A percentile compares a stretch with the other conserved stretches of the same genome.
These are phyloP conservation scores for Funneliformis geosporum DNA, from an alignment of 192 early-diverging fungal species.

Conservation along the genomic window DNA sequence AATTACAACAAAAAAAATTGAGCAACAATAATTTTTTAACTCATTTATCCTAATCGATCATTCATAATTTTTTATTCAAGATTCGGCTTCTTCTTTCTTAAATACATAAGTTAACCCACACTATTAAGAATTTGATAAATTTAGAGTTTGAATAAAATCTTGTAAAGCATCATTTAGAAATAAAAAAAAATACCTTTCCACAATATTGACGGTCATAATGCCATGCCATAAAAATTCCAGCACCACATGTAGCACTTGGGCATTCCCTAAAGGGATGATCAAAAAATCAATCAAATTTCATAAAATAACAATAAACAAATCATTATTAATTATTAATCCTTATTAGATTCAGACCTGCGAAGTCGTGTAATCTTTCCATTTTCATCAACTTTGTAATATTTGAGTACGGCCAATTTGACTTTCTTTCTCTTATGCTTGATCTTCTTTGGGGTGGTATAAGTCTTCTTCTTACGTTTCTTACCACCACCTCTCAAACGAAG, in stretches of 20 bases:
- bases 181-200: conserved; percentile 48
- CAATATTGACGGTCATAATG: conserved; percentile 99
- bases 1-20: too few relatives aligned
- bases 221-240: conserved; percentile 99
- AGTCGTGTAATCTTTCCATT: conserved; percentile 98
- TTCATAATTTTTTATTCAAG: conserved; percentile 39
- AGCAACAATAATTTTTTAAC: too few relatives aligned
- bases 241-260: conserved; percentile 94
- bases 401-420: conserved; percentile 98
- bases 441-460: conserved; percentile 99
- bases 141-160: neutral
- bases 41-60: neutral
- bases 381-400: conserved; percentile 99
- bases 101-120: conserved; percentile 97
- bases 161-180: neutral
- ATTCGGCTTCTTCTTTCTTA: conserved; percentile 68
- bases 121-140: conserved; percentile 36
- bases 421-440: conserved; percentile 99
- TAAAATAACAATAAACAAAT: neutral
- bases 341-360: conserved; percentile 43
- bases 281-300: neutral
- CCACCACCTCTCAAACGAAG: conserved; percentile 78
- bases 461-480: conserved; percentile 99
- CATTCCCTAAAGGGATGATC: conserved; percentile 78
- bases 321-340: neutral